Conservation (phyloP, 441 rosid genomes). For the Manihot esculenta region DNA sequence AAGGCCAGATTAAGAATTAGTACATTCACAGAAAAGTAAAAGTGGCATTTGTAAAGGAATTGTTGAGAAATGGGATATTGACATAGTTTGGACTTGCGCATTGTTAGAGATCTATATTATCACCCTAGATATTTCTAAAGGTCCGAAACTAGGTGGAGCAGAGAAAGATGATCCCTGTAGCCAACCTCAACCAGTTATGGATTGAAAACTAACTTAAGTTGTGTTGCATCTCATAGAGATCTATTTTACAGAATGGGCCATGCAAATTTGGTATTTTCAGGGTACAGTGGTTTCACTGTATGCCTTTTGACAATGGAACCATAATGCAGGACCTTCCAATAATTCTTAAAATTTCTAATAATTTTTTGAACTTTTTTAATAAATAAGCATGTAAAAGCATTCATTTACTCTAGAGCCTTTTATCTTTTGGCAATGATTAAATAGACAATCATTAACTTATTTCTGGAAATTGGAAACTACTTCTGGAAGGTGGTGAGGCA, state of each 20-base stretch:
- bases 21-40: neutral
- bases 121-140: too few species aligned
- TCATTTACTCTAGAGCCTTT: neutral
- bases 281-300: neutral
- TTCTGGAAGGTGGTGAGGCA: neutral
- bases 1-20: neutral
- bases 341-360: neutral
- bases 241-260: neutral
- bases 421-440: neutral
- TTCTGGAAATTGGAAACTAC: conserved; percentile 3
- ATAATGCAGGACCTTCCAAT: neutral
- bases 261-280: neutral
- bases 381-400: neutral
- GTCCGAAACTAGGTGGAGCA: too few species aligned
- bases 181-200: too few species aligned
- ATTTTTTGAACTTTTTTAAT: neutral
- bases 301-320: neutral
- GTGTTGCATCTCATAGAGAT: neutral
- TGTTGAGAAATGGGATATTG: neutral
- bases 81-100: neutral
- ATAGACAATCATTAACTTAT: neutral
- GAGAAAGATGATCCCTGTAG: too few species aligned
- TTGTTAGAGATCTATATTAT: too few species aligned
- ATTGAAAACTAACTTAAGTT: neutral
- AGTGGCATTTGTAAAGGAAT: neutral